Evolutionary conservation across 2,329 filamentous ascomycete genomes (phyloP).

Genomic region (Graphiopsis chlorocephala): DNA sequence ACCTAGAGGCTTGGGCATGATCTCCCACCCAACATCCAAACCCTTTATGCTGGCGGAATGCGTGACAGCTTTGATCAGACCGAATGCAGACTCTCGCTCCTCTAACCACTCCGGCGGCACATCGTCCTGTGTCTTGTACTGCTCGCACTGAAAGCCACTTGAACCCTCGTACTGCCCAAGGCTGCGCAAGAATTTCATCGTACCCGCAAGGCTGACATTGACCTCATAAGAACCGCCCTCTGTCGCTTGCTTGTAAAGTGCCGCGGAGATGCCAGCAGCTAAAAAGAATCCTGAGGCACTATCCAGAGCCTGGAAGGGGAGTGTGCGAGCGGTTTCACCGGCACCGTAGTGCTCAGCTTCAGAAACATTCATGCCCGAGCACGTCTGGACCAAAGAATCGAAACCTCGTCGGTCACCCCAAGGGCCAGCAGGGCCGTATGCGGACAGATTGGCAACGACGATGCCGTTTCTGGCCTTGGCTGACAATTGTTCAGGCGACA

Average conservation of each 20-base stretch:
- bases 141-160: conserved; percentile 44
- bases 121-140: conserved; percentile 17
- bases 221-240: conserved; percentile 52
- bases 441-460: conserved; percentile 53
- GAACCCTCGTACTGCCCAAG: conserved; percentile 50
- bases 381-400: conserved; percentile 57
- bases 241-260: conserved; percentile 47
- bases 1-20: conserved; percentile 52
- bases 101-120: conserved; percentile 40
- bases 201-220: conserved; percentile 54
- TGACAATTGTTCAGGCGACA: conserved; percentile 40
- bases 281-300: conserved; percentile 56
- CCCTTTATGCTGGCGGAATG: conserved; percentile 51
- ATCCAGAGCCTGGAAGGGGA: conserved; percentile 57
- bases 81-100: conserved; percentile 46
- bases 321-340: conserved; percentile 41
- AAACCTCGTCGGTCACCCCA: conserved; percentile 51
- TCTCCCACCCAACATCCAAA: conserved; percentile 47
- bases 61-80: conserved; percentile 46
- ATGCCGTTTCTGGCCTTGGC: conserved; percentile 38
- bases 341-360: conserved; percentile 49
- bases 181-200: conserved; percentile 56
- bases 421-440: conserved; percentile 51
- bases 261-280: conserved; percentile 52
- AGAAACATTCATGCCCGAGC: conserved; percentile 54